Evolutionary conservation across 73 alveolate genomes (phyloP).

Genomic region (Durusdinium trenchii): DNA sequence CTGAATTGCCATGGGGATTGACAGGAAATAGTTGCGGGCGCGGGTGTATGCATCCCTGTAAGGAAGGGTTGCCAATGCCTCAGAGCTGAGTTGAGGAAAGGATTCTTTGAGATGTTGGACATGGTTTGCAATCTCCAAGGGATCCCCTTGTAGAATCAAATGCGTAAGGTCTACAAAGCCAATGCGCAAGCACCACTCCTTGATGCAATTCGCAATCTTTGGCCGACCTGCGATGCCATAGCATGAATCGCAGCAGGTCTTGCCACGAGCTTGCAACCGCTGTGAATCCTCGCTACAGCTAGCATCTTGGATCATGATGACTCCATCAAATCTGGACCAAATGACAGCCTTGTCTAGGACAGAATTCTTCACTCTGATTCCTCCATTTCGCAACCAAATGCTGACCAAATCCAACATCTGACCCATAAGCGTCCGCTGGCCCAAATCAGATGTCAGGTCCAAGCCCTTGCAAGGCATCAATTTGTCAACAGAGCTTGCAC

Average conservation of each 20-base stretch:
- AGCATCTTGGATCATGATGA: background rate
- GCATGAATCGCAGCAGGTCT: background rate
- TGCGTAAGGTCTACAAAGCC: background rate
- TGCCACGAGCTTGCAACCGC: background rate
- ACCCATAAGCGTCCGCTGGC: background rate
- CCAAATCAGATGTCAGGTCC: background rate
- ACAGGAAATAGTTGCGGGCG: background rate
- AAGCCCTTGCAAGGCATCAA: background rate
- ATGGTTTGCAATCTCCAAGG: background rate
- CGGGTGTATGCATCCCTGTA: background rate
- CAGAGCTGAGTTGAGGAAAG: background rate
- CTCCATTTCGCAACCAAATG: background rate
- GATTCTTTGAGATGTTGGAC: background rate
- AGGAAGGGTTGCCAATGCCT: background rate
- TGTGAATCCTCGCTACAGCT: background rate
- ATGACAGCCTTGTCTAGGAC: background rate
- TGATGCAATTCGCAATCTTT: background rate
- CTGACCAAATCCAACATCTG: background rate
- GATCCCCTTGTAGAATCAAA: background rate
- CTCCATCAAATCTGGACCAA: background rate
- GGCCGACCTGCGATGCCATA: background rate
- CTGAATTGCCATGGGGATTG: background rate
- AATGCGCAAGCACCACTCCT: background rate
- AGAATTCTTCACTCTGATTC: background rate
- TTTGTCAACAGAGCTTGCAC: background rate